Percentiles rank a stretch among this genome's conserved stretches.
phyloP scores from a whole-genome alignment of 306 rosid genomes.

The Oxytropis ochrocephala region DNA sequence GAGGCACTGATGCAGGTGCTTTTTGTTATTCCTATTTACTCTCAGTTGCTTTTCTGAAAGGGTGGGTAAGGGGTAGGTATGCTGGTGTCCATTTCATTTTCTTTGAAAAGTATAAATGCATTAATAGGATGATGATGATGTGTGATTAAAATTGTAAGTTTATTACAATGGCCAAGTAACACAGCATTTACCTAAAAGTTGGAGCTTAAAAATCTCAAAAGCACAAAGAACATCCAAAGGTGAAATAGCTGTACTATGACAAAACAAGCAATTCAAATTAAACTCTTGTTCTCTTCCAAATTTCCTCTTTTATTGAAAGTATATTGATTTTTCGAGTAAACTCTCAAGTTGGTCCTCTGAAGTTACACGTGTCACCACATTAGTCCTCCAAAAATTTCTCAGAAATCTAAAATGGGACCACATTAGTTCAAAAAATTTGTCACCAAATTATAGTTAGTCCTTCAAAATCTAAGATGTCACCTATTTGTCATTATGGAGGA shows the following conservation, averaged over 20 bases:
- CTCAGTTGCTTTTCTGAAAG: not conserved
- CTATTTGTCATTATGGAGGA: not conserved
- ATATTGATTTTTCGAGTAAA: not conserved
- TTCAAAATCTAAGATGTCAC: not conserved
- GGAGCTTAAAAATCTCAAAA: not conserved
- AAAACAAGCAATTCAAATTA: not conserved
- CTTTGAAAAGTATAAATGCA: not conserved
- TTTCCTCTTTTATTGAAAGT: not conserved
- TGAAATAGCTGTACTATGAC: not conserved
- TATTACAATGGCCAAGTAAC: not conserved
- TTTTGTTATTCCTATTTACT: slow-evolving; percentile 17
- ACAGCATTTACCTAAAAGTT: not conserved
- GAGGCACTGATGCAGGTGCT: slow-evolving; percentile 85
- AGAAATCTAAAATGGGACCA: too few relatives aligned
- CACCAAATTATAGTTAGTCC: not conserved
- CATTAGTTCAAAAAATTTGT: too few relatives aligned
- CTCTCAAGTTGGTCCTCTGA: not conserved
- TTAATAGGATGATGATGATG: not conserved
- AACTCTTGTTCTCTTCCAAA: not conserved
- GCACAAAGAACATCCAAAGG: not conserved
- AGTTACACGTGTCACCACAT: not conserved
- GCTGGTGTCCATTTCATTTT: not conserved
- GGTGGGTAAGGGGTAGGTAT: not conserved
- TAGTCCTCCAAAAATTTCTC: not conserved
- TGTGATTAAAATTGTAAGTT: not conserved